phyloP scores from a whole-genome alignment of 768 basidiomycete genomes.

The Leccinum variicolor region DNA sequence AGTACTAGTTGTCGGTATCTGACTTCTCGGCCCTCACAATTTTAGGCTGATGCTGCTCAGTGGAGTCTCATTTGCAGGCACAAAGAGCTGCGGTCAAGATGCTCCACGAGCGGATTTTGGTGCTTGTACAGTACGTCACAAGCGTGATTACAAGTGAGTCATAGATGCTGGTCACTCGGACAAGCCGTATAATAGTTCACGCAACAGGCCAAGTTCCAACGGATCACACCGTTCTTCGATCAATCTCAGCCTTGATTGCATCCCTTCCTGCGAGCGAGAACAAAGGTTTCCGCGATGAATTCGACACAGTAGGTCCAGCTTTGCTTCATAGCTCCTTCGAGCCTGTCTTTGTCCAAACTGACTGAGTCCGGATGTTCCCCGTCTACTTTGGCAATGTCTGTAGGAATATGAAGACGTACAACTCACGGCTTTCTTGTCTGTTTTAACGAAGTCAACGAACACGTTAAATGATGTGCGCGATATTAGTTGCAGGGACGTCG shows the following conservation, averaged over 20 bases:
- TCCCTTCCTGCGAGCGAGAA: slow-evolving; percentile 87
- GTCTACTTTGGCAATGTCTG: not conserved
- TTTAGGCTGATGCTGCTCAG: slow-evolving; percentile 38
- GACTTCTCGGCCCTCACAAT: not conserved
- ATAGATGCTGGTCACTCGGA: not conserved
- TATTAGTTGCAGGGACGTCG: not conserved
- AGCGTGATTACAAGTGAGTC: slow-evolving; percentile 68
- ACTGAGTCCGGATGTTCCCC: not conserved
- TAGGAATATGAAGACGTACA: slow-evolving; percentile 98
- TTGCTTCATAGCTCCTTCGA: not conserved
- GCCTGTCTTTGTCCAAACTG: not conserved
- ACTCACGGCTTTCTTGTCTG: slow-evolving; percentile 82
- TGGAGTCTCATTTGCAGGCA: slow-evolving; percentile 86
- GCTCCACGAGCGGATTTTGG: slow-evolving; percentile 86
- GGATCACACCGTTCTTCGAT: slow-evolving; percentile 80
- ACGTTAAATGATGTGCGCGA: slow-evolving; percentile 83
- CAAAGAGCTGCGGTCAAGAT: slow-evolving; percentile 96
- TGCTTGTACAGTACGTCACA: slow-evolving; percentile 84
- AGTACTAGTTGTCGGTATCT: slow-evolving; percentile 68
- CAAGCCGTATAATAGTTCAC: not conserved
- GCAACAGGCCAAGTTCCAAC: slow-evolving; percentile 61
- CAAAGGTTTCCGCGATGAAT: slow-evolving; percentile 81
- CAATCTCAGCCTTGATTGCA: slow-evolving; percentile 81
- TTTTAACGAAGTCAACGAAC: slow-evolving; percentile 84
- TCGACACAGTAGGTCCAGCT: slow-evolving; percentile 63